Conservation (phyloP, 2,329 filamentous ascomycete genomes). For the Fusarium poae region DNA sequence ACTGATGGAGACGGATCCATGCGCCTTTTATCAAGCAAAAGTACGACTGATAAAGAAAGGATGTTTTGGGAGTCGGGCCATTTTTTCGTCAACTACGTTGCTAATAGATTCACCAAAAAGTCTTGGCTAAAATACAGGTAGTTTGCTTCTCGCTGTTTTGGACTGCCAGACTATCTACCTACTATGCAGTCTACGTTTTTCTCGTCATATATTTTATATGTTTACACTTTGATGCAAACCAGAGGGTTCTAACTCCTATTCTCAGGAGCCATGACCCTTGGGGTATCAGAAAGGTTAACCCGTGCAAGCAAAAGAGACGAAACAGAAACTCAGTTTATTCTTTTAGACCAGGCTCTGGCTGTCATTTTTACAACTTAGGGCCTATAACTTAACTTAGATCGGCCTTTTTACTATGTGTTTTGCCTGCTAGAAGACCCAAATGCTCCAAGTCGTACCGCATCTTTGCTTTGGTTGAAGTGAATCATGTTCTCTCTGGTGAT, state of each 20-base stretch:
- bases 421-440: neutral
- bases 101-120: conserved; percentile 12
- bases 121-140: conserved; percentile 34
- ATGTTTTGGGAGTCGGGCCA: conserved; percentile 19
- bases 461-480: neutral
- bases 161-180: neutral
- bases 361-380: neutral
- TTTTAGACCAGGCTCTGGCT: neutral
- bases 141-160: conserved; percentile 32
- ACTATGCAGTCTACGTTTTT: neutral
- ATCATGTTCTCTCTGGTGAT: neutral
- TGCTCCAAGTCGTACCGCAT: neutral
- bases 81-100: conserved; percentile 24
- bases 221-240: neutral
- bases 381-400: neutral
- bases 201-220: neutral
- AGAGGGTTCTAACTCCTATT: neutral
- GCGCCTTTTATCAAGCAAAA: conserved; percentile 9
- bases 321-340: neutral
- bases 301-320: neutral
- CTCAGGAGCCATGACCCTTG: neutral
- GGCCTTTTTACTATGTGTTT: neutral
- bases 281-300: neutral
- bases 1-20: conserved; percentile 13
- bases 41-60: conserved; percentile 1